phyloP scores from a whole-genome alignment of 371 early-diverging fungal species.

The Rhizomucor miehei region DNA sequence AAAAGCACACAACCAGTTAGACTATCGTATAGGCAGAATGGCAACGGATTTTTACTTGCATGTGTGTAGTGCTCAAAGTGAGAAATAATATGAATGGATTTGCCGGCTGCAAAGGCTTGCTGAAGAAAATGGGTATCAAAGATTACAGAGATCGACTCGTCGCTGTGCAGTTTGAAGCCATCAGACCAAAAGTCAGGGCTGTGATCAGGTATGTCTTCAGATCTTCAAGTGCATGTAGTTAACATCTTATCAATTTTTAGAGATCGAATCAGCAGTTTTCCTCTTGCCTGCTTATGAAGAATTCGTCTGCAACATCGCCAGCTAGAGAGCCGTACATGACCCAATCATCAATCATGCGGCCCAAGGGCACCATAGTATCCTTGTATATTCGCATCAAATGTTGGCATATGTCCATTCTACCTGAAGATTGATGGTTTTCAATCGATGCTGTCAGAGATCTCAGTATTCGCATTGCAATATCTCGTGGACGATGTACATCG shows the following conservation, averaged over 20 bases:
- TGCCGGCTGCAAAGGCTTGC: constrained; percentile 17
- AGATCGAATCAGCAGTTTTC: not conserved
- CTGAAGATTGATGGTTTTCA: constrained; percentile 19
- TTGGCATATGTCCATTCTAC: constrained; percentile 9
- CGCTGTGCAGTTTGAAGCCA: not conserved
- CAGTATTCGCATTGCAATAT: constrained; percentile 16
- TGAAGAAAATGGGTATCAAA: constrained; percentile 19
- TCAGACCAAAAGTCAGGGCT: constrained; percentile 5
- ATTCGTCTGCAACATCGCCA: constrained; percentile 28
- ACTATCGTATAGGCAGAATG: too few relatives aligned
- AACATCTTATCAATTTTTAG: too few relatives aligned
- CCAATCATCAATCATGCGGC: constrained; percentile 40
- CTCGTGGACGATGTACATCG: not conserved
- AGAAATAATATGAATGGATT: constrained; percentile 22
- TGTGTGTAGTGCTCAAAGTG: not conserved
- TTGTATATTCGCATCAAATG: constrained; percentile 18
- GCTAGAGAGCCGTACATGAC: constrained; percentile 27
- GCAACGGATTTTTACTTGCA: too few relatives aligned
- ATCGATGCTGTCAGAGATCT: constrained; percentile 19
- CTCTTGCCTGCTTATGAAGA: constrained; percentile 25
- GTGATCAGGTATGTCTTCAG: not conserved
- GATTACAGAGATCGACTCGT: not conserved
- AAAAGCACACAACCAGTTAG: too few relatives aligned
- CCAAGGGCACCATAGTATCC: constrained; percentile 26
- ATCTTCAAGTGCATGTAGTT: too few relatives aligned